A percentile compares a stretch with the other conserved stretches of the same genome.
phyloP scores from a whole-genome alignment of 768 basidiomycete genomes.

The Mycena floridula region DNA sequence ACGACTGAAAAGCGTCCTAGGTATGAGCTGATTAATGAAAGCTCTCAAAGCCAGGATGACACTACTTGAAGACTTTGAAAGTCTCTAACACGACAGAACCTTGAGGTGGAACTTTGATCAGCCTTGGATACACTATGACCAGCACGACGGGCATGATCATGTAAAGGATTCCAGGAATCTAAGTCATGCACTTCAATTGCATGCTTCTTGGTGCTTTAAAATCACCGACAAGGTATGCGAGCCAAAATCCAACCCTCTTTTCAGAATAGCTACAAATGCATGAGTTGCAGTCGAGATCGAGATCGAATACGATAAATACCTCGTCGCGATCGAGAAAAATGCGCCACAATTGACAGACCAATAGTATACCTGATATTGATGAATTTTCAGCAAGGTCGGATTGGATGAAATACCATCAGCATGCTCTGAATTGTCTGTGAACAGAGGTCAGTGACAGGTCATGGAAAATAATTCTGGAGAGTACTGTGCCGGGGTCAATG shows the following conservation, averaged over 20 bases:
- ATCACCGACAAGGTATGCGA: conserved; percentile 16
- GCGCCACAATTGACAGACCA: conserved; percentile 29
- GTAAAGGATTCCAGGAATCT: conserved; percentile 16
- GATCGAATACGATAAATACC: no score
- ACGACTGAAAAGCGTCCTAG: no score
- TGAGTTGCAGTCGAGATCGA: not conserved
- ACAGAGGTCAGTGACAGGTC: no score
- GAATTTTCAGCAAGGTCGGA: no score
- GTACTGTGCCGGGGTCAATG: conserved; percentile 27
- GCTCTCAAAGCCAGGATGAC: no score
- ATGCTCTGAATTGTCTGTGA: no score
- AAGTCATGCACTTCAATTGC: not conserved
- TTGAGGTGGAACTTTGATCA: conserved; percentile 25
- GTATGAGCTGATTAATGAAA: no score
- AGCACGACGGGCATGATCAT: conserved; percentile 26
- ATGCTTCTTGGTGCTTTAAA: not conserved
- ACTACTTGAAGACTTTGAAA: conserved; percentile 14
- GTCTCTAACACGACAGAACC: conserved; percentile 27
- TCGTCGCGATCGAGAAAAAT: conserved; percentile 17
- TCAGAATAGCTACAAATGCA: conserved; percentile 10
- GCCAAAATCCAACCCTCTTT: conserved; percentile 20
- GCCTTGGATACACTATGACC: conserved; percentile 16
- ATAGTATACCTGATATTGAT: conserved; percentile 18
- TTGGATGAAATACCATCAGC: no score
- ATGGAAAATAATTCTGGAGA: conserved; percentile 21